Conservation (phyloP, 768 basidiomycete genomes). For the Suillus americanus region DNA sequence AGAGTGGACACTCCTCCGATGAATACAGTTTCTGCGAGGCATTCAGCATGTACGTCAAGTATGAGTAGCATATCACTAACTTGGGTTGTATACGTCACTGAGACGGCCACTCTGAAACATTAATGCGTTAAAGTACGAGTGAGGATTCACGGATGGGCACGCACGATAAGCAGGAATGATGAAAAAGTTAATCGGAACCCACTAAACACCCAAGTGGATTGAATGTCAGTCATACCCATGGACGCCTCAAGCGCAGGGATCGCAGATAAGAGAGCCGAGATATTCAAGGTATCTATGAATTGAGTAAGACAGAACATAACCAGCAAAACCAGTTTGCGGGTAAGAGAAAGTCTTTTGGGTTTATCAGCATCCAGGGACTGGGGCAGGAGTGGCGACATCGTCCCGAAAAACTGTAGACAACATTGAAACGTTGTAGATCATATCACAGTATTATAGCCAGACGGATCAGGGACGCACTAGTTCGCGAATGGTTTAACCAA, state of each 20-base stretch:
- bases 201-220: constrained; percentile 41
- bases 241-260: constrained; percentile 33
- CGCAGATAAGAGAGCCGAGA: constrained; percentile 37
- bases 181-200: constrained; percentile 44
- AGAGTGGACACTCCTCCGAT: constrained; percentile 39
- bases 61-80: constrained; percentile 22
- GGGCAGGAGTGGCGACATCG: constrained; percentile 7
- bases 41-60: background rate
- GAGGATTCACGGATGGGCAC: background rate
- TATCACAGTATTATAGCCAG: background rate
- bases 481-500: no score
- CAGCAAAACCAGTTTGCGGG: constrained; percentile 32
- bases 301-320: constrained; percentile 39
- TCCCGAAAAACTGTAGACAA: background rate
- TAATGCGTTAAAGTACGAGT: background rate
- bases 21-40: constrained; percentile 41
- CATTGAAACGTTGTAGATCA: background rate
- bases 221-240: constrained; percentile 19
- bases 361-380: constrained; percentile 3
- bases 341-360: constrained; percentile 18
- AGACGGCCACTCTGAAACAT: constrained; percentile 38
- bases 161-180: constrained; percentile 33
- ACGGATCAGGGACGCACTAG: background rate
- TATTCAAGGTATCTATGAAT: constrained; percentile 44
- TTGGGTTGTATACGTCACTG: constrained; percentile 41